These are phyloP conservation scores for Wickerhamiella azyma DNA, from an alignment of 805 yeast species.

Conservation along the genomic window DNA sequence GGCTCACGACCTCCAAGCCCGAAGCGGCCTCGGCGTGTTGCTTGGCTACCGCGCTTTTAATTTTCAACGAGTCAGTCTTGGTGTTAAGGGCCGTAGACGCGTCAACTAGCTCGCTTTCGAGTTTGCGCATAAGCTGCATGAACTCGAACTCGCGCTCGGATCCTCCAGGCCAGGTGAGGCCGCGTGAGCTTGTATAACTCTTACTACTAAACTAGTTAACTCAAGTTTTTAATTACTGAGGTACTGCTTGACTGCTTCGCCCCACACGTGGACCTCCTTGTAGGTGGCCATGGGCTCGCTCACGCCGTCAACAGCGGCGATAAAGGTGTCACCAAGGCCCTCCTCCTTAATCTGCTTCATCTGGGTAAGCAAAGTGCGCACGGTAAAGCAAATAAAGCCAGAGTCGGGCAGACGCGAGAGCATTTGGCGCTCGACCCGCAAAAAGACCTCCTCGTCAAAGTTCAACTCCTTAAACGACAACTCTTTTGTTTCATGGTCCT, in stretches of 20 bases:
- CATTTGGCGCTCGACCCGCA: slow-evolving; percentile 48
- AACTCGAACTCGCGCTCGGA: too few species aligned
- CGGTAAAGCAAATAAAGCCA: slow-evolving; percentile 35
- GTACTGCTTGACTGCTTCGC: slow-evolving; percentile 42
- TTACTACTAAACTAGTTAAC: background rate
- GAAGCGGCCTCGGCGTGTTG: too few species aligned
- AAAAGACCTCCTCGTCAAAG: slow-evolving; percentile 31
- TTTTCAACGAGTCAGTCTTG: too few species aligned
- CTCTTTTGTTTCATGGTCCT: slow-evolving; percentile 20
- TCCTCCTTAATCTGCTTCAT: slow-evolving; percentile 34
- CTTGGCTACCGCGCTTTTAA: too few species aligned
- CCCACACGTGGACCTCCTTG: slow-evolving; percentile 56
- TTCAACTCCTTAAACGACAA: slow-evolving; percentile 27
- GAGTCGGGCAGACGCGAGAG: slow-evolving; percentile 40
- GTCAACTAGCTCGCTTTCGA: too few species aligned
- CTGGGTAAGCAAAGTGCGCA: slow-evolving; percentile 47
- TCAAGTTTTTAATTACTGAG: slow-evolving; percentile 13
- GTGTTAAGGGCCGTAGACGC: too few species aligned
- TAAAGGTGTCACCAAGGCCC: slow-evolving; percentile 37
- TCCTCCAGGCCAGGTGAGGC: too few species aligned
- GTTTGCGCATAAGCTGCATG: too few species aligned
- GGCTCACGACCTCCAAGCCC: too few species aligned
- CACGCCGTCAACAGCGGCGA: slow-evolving; percentile 51
- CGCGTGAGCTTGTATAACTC: too few species aligned
- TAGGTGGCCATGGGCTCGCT: slow-evolving; percentile 46